Conservation (phyloP, 441 rosid genomes). For the Pelargonium cotyledonis region DNA sequence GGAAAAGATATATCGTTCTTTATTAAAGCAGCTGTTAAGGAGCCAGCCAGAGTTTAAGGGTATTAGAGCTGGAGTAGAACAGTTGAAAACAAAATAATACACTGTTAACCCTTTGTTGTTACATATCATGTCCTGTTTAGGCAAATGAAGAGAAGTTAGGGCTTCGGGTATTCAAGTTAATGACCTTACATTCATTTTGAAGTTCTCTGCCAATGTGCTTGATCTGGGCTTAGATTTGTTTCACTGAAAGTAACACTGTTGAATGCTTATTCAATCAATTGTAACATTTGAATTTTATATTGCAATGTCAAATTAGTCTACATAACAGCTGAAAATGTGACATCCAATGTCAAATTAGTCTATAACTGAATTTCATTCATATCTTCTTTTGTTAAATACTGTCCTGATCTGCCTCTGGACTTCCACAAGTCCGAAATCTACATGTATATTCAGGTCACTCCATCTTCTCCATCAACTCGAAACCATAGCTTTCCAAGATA, state of each 20-base stretch:
- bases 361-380: no score
- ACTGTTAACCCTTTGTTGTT: not conserved
- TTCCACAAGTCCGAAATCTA: no score
- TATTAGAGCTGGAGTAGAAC: not conserved
- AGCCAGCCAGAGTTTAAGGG: conserved; percentile 4
- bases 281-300: no score
- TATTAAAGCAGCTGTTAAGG: conserved; percentile 11
- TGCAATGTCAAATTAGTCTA: no score
- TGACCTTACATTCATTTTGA: not conserved
- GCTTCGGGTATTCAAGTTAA: not conserved
- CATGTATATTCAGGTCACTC: conserved; percentile 23
- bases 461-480: conserved; percentile 60
- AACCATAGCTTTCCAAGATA: conserved; percentile 66
- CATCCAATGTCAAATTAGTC: no score
- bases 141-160: not conserved
- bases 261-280: no score
- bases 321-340: no score
- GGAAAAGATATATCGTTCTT: conserved; percentile 5
- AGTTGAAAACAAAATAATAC: conserved; percentile 8
- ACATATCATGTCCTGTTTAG: not conserved
- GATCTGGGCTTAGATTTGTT: not conserved
- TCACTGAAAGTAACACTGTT: not conserved
- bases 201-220: not conserved
- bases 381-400: no score
- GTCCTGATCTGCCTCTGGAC: no score